Conservation (phyloP, 225 moss, liverwort and hornwort genomes). For the Physcomitrium patens region DNA sequence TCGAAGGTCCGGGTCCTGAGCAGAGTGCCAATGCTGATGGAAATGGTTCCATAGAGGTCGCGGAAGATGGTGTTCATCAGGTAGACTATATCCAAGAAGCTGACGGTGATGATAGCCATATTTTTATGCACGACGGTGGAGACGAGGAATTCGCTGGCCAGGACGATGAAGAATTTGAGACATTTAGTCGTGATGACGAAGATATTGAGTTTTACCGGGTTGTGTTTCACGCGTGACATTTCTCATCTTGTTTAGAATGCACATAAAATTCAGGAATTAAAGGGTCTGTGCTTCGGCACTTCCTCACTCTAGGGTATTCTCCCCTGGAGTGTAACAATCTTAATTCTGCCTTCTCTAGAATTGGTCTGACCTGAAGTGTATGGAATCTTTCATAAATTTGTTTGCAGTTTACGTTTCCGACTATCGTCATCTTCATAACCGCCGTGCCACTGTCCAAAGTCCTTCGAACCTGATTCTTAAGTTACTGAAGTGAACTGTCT, state of each 20-base stretch:
- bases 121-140: slow-evolving; percentile 24
- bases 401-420: too few species aligned
- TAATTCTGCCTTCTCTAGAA: too few species aligned
- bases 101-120: slow-evolving; percentile 13
- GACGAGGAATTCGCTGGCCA: slow-evolving; percentile 40
- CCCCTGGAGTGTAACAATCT: slow-evolving; percentile 23
- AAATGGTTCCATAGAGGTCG: too few species aligned
- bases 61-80: too few species aligned
- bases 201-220: slow-evolving; percentile 53
- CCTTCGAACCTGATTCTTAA: too few species aligned
- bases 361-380: too few species aligned
- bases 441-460: too few species aligned
- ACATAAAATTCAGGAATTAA: slow-evolving; percentile 31
- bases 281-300: slow-evolving; percentile 3
- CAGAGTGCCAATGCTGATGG: background rate
- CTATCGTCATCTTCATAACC: too few species aligned
- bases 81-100: too few species aligned
- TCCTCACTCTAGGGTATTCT: slow-evolving; percentile 5
- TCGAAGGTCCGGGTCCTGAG: background rate
- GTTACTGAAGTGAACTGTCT: too few species aligned
- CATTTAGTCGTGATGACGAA: slow-evolving; percentile 49
- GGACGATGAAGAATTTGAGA: slow-evolving; percentile 58
- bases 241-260: slow-evolving; percentile 19
- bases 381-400: too few species aligned
- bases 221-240: slow-evolving; percentile 47